These are phyloP conservation scores for Leishmania braziliensis DNA, from an alignment of 208 protist species.

Conservation along the genomic window DNA sequence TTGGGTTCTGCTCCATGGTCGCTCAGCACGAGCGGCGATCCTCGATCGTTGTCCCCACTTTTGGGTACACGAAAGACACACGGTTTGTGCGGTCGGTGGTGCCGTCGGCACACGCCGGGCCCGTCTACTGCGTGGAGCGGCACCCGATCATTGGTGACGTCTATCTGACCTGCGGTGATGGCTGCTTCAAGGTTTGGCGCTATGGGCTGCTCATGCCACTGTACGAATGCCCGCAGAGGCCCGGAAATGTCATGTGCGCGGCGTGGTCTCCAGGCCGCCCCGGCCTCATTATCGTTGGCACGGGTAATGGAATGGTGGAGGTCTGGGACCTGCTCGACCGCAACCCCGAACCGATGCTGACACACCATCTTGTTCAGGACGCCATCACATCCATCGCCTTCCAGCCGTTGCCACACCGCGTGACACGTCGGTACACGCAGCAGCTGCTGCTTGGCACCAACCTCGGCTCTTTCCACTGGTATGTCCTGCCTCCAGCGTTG, in stretches of 20 bases:
- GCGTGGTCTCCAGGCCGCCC: conserved; percentile 86
- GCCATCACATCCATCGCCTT: conserved; percentile 89
- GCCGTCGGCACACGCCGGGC: conserved; percentile 67
- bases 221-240: conserved; percentile 63
- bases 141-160: conserved; percentile 88
- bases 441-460: conserved; percentile 86
- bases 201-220: conserved; percentile 68
- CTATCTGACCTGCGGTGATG: conserved; percentile 87
- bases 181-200: conserved; percentile 92
- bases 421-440: conserved; percentile 65
- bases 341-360: conserved; percentile 82
- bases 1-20: conserved; percentile 69
- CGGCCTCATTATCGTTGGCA: conserved; percentile 81
- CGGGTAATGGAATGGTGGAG: conserved; percentile 79
- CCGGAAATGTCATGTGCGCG: conserved; percentile 66
- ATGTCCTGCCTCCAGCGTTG: conserved; percentile 80
- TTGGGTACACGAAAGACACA: conserved; percentile 65
- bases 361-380: conserved; percentile 90
- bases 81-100: conserved; percentile 61
- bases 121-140: conserved; percentile 76
- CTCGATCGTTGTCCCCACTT: conserved; percentile 40
- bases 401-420: conserved; percentile 65
- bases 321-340: conserved; percentile 93
- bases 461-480: conserved; percentile 90
- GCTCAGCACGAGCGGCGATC: conserved; percentile 59